Conservation (phyloP, 345 rosid genomes). For the Euphorbia pulcherrima region DNA sequence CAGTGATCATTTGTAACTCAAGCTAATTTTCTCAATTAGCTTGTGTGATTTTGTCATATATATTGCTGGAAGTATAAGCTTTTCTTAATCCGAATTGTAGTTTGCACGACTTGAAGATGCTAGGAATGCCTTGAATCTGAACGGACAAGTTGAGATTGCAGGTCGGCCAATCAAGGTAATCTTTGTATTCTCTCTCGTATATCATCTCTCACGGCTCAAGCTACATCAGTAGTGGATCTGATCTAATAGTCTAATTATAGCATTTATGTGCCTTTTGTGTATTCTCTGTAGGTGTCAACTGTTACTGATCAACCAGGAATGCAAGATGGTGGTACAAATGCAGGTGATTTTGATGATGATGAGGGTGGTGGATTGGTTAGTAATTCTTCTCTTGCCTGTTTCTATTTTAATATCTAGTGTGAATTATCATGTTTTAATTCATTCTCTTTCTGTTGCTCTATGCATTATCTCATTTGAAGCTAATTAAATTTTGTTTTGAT, state of each 20-base stretch:
- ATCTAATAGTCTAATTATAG: not conserved
- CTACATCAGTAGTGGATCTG: not conserved
- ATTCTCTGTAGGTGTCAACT: conserved; percentile 65
- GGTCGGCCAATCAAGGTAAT: conserved; percentile 83
- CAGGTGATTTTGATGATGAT: conserved; percentile 92
- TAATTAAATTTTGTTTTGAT: conserved; percentile 18
- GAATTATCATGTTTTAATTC: too few species aligned
- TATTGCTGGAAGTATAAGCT: not conserved
- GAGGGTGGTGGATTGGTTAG: conserved; percentile 97
- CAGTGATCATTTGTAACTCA: not conserved
- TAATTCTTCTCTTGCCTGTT: conserved; percentile 16
- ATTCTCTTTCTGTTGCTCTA: not conserved
- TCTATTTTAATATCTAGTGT: not conserved
- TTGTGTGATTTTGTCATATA: not conserved
- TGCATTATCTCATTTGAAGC: conserved; percentile 1
- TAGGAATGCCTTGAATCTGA: conserved; percentile 75
- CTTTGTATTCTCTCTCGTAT: not conserved
- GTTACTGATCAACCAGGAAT: conserved; percentile 75
- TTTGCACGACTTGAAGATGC: conserved; percentile 96
- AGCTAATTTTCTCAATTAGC: not conserved
- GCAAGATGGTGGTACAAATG: conserved; percentile 56
- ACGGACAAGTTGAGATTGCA: conserved; percentile 89
- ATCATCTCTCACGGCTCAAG: not conserved
- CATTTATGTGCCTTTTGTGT: conserved; percentile 6
- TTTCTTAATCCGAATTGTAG: too few species aligned